phyloP scores from a whole-genome alignment of 148 eudicot species.

The Vaccinium corymbosum region DNA sequence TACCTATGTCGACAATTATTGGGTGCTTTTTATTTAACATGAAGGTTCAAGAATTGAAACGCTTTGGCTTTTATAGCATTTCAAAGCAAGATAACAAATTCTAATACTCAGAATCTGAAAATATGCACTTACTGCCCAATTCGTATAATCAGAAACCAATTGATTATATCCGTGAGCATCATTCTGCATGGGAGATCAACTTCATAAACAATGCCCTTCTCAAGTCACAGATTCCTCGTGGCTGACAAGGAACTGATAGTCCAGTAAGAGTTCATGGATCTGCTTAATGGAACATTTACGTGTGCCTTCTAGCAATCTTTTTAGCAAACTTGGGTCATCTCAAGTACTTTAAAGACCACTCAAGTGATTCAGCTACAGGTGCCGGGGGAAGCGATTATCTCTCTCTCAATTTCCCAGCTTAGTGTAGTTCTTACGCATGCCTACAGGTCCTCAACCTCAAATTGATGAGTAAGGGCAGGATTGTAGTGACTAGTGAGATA shows the following conservation, averaged over 20 bases:
- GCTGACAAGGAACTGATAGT: conserved; percentile 6
- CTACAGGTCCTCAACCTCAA: no score
- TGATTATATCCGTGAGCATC: background rate
- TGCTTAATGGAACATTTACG: background rate
- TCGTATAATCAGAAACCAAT: background rate
- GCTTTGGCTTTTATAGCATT: background rate
- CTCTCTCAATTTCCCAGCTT: no score
- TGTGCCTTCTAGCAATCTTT: background rate
- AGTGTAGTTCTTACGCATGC: no score
- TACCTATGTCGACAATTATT: background rate
- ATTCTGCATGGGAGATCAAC: background rate
- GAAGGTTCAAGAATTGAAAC: background rate
- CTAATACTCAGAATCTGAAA: background rate
- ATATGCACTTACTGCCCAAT: background rate
- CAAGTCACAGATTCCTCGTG: background rate
- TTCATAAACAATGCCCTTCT: background rate
- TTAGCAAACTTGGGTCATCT: background rate
- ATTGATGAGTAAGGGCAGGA: no score
- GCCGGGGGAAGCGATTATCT: background rate
- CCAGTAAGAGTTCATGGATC: background rate
- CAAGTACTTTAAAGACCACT: background rate
- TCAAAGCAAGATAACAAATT: background rate
- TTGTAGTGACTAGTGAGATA: no score
- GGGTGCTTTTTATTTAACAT: background rate
- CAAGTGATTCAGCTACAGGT: background rate